Evolutionary conservation across 495 filamentous ascomycete species (phyloP).

Genomic region (Astrothelium subdiscretum): DNA sequence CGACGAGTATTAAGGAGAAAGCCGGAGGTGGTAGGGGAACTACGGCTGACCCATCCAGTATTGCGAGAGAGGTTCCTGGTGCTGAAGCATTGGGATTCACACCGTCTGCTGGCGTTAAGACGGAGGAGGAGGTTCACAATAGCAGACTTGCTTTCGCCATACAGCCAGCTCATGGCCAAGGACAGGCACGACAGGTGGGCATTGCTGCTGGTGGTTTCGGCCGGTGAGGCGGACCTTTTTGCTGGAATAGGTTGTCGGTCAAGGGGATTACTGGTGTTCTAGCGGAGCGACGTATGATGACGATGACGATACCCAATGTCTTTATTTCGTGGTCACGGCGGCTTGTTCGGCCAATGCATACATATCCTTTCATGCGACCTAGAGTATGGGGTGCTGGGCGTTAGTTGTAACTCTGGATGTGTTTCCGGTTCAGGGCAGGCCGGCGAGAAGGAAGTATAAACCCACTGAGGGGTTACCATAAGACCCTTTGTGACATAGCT

Average conservation of each 20-base stretch:
- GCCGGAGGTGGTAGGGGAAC: background rate
- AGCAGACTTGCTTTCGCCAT: background rate
- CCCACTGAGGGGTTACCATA: background rate
- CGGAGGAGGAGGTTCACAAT: background rate
- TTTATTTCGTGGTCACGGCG: background rate
- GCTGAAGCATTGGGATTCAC: background rate
- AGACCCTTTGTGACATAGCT: background rate
- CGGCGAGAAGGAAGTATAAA: background rate
- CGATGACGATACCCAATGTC: conserved; percentile 1
- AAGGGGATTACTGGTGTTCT: background rate
- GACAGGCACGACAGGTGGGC: background rate
- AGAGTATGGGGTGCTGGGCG: background rate
- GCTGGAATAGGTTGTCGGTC: background rate
- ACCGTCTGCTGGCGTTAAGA: background rate
- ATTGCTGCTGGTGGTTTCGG: background rate
- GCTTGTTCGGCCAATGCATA: background rate
- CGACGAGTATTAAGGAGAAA: background rate
- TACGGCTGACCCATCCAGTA: background rate
- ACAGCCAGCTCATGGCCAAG: background rate
- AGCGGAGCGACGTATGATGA: too few relatives aligned
- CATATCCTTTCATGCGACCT: background rate
- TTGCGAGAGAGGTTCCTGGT: background rate
- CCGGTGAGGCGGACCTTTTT: background rate
- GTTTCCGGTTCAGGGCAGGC: background rate
- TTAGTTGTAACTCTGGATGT: background rate